A percentile compares a stretch with the other conserved stretches of the same genome.
Evolutionary conservation across 805 yeast species (phyloP).

Genomic region (Lipomyces mesembrius): DNA sequence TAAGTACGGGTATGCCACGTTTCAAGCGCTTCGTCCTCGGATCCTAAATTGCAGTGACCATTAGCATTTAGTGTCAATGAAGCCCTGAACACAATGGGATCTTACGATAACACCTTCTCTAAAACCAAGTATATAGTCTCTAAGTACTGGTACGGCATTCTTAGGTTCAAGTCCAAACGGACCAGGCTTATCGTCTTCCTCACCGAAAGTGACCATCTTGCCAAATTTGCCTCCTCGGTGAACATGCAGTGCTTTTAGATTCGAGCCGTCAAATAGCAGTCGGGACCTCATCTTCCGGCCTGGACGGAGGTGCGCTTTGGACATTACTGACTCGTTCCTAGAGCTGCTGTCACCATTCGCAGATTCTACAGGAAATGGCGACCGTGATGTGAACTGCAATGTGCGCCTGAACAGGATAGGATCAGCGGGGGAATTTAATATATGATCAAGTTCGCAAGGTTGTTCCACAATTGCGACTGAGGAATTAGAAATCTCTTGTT

Average conservation of each 20-base stretch:
- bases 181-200: slow-evolving; percentile 4
- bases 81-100: neutral
- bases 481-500: neutral
- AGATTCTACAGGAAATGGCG: slow-evolving; percentile 23
- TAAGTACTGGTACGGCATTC: slow-evolving; percentile 30
- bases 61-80: neutral
- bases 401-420: slow-evolving; percentile 17
- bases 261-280: slow-evolving; percentile 22
- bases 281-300: slow-evolving; percentile 21
- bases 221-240: slow-evolving; percentile 25
- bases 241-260: slow-evolving; percentile 26
- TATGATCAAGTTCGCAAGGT: neutral
- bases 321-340: neutral
- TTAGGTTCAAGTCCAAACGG: slow-evolving; percentile 28
- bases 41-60: slow-evolving; percentile 9
- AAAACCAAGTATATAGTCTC: slow-evolving; percentile 27
- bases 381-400: slow-evolving; percentile 20
- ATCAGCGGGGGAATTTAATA: slow-evolving; percentile 6
- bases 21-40: slow-evolving; percentile 26
- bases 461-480: neutral
- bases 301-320: slow-evolving; percentile 6
- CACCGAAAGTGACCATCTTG: neutral
- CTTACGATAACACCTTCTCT: slow-evolving; percentile 32
- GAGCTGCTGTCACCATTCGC: neutral
- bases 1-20: slow-evolving; percentile 25